These are phyloP conservation scores for Chaetomiaceae sp. DNA, from an alignment of 2,329 filamentous ascomycete genomes.

Conservation along the genomic window DNA sequence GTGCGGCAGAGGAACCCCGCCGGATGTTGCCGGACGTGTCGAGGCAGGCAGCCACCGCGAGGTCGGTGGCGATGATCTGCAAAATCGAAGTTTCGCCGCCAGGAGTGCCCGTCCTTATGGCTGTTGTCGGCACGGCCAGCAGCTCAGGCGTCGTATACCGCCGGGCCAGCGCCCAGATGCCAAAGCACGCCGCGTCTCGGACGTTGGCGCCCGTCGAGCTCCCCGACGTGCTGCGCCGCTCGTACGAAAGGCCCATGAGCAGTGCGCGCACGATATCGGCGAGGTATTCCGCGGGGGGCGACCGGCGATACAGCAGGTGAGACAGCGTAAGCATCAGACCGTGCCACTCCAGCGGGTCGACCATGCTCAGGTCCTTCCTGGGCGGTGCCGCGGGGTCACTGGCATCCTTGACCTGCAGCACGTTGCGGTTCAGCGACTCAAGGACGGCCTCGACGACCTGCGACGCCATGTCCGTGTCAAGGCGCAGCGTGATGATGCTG, in stretches of 20 bases:
- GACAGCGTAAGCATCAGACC: conserved; percentile 83
- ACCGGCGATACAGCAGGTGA: conserved; percentile 79
- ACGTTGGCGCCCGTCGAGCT: conserved; percentile 83
- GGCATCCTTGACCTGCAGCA: conserved; percentile 47
- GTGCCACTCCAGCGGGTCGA: conserved; percentile 85
- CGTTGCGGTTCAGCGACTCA: conserved; percentile 58
- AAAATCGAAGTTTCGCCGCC: conserved; percentile 56
- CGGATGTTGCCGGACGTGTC: conserved; percentile 92
- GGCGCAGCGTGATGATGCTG: conserved; percentile 75
- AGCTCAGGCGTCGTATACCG: conserved; percentile 81
- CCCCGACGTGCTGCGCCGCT: conserved; percentile 82
- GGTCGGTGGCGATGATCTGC: conserved; percentile 73
- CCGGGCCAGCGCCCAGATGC: conserved; percentile 86
- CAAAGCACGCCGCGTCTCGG: conserved; percentile 91
- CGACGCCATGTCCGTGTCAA: conserved; percentile 73
- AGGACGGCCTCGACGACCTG: conserved; percentile 86
- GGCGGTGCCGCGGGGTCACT: conserved; percentile 31
- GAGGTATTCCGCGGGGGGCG: conserved; percentile 66
- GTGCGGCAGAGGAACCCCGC: conserved; percentile 82
- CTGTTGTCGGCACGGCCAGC: conserved; percentile 51
- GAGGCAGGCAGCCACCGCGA: conserved; percentile 76
- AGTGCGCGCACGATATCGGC: conserved; percentile 71
- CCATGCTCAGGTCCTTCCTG: conserved; percentile 62
- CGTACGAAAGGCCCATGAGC: conserved; percentile 76
- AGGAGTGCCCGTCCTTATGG: conserved; percentile 38